Evolutionary conservation across 805 yeast species (phyloP).

Genomic region (Saturnispora halmiae): DNA sequence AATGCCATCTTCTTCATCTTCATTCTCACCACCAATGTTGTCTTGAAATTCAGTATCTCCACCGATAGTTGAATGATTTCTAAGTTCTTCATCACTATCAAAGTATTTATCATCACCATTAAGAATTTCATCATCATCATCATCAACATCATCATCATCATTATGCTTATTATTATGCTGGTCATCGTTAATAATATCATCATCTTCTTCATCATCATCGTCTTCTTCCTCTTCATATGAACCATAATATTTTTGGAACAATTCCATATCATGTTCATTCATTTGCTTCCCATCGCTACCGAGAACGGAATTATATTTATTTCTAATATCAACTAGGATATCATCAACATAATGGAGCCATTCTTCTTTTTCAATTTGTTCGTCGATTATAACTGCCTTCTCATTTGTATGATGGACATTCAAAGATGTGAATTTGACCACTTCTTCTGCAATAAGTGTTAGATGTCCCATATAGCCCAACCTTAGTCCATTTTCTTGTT

Average conservation of each 20-base stretch:
- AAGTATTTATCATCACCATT: conserved; percentile 4
- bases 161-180: conserved; percentile 10
- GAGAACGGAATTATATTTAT: conserved; percentile 85
- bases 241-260: conserved; percentile 24
- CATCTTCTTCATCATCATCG: conserved; percentile 18
- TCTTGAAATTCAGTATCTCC: neutral
- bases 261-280: conserved; percentile 30
- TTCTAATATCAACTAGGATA: conserved; percentile 79
- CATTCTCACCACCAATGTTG: conserved; percentile 1
- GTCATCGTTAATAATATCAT: conserved; percentile 16
- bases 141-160: conserved; percentile 21
- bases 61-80: neutral
- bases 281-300: conserved; percentile 42
- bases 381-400: conserved; percentile 44
- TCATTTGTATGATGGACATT: conserved; percentile 50
- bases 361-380: conserved; percentile 24
- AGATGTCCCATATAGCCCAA: conserved; percentile 56
- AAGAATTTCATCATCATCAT: conserved; percentile 14
- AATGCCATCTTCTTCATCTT: conserved; percentile 10
- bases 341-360: conserved; percentile 60
- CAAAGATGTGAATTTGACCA: conserved; percentile 53
- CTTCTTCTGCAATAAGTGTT: conserved; percentile 48
- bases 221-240: conserved; percentile 22
- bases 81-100: conserved; percentile 8
- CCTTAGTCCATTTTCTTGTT: conserved; percentile 44